phyloP scores from a whole-genome alignment of 768 basidiomycete genomes.

The Leccinum boreale region DNA sequence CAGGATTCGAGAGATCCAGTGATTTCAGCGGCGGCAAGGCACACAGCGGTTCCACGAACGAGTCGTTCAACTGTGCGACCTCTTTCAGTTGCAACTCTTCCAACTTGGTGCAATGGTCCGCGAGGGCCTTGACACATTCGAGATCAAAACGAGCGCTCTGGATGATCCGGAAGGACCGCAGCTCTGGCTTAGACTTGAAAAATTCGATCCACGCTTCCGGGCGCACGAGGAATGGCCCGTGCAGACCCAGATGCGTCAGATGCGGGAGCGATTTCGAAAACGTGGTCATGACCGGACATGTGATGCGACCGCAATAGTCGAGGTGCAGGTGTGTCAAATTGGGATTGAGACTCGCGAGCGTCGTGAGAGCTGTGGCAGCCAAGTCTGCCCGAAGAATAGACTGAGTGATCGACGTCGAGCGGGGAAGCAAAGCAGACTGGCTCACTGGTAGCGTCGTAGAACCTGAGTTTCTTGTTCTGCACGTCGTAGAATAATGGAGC shows the following conservation, averaged over 20 bases:
- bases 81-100: conserved; percentile 77
- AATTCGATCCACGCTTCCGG: conserved; percentile 71
- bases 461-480: conserved; percentile 57
- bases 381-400: conserved; percentile 49
- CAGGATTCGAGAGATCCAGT: conserved; percentile 71
- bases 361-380: conserved; percentile 57
- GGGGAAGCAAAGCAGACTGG: background rate
- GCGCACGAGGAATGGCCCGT: conserved; percentile 85
- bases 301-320: conserved; percentile 82
- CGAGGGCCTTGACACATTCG: conserved; percentile 58
- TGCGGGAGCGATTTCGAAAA: conserved; percentile 64
- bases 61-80: conserved; percentile 66
- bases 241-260: conserved; percentile 71
- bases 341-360: conserved; percentile 79
- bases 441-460: conserved; percentile 92
- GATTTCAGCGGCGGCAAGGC: conserved; percentile 38
- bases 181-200: conserved; percentile 57
- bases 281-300: conserved; percentile 52
- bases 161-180: conserved; percentile 74
- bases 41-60: conserved; percentile 54
- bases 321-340: conserved; percentile 77
- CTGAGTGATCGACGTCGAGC: background rate
- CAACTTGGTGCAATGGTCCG: conserved; percentile 48
- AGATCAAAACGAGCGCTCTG: conserved; percentile 86
- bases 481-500: conserved; percentile 81